Evolutionary conservation across 768 basidiomycete species (phyloP), one percentile per base, ranked within the genome.

Genomic region (Lactarius vividus): DNA sequence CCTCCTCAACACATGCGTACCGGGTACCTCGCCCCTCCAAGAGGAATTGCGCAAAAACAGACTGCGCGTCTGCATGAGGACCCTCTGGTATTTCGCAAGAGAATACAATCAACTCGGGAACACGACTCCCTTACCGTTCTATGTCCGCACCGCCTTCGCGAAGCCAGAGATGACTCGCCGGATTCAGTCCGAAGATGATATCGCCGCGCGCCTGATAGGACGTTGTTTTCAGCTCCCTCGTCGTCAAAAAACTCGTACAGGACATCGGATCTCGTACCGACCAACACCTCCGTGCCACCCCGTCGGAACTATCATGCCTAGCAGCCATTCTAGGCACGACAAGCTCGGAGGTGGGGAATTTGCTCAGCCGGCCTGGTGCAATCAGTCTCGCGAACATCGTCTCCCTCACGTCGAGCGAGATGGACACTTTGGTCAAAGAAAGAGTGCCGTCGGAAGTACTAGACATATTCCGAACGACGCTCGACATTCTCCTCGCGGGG

Each of bases 81-180:
- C 40, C 31, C 33, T 63, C 23, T 62, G 61, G 61, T 62, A 62
- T 54, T 62, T 54, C n/a, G 54, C 53, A 40, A 56, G 54, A 56
- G 62, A 35, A 28, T 63, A 63, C 57, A 44, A 46, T 37, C 31
- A 31, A 13, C 20, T 49, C 39, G 7, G 16, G 13, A 8, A 39
- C 49, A 29, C 33, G 4, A 7, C 6, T 13, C 49, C 57, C 20
- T 39, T 64, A 20, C n/a, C 57, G 13, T 54, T 49, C 4, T 63
- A 64, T 40, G 63, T 64, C 29, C 46, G 37, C 35, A n/a, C 3
- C 4, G 37, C 42, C 39, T 64, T 58, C 57, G 29, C 57, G 7
- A 35, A 31, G 20, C 31, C 62, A 7, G 42, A 57, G 33, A 57
- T 63, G 42, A 49, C 57, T 4, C 62, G 44, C 44, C 42, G 42